phyloP scores from a whole-genome alignment of 768 basidiomycete species.

The Pisolithus sp. region DNA sequence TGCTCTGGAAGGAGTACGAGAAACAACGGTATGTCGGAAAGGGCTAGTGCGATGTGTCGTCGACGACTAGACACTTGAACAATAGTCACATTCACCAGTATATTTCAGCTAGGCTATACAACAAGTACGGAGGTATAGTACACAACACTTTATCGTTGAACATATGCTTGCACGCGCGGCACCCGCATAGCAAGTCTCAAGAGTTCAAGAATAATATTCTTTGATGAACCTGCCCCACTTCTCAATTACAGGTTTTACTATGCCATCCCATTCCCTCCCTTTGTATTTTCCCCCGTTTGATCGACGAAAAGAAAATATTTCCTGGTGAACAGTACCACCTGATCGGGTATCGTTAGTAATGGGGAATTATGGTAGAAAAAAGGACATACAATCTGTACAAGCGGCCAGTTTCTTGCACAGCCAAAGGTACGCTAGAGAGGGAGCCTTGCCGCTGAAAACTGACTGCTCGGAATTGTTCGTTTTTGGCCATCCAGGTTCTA shows the following conservation, averaged over 20 bases:
- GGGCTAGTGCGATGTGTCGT: slow-evolving; percentile 37
- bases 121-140: neutral
- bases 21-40: slow-evolving; percentile 76
- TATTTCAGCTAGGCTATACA: too few species aligned
- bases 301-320: slow-evolving; percentile 71
- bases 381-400: slow-evolving; percentile 43
- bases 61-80: too few species aligned
- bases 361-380: slow-evolving; percentile 13
- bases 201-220: slow-evolving; percentile 24
- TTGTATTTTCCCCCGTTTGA: slow-evolving; percentile 46
- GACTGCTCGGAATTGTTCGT: slow-evolving; percentile 26
- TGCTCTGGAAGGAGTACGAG: slow-evolving; percentile 78
- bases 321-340: slow-evolving; percentile 62
- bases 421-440: neutral
- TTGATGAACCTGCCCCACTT: slow-evolving; percentile 68
- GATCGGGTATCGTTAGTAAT: slow-evolving; percentile 1
- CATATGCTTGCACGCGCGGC: neutral
- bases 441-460: slow-evolving; percentile 10
- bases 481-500: slow-evolving; percentile 42
- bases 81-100: too few species aligned
- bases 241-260: slow-evolving; percentile 72
- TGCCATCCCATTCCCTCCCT: slow-evolving; percentile 65
- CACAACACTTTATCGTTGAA: neutral
- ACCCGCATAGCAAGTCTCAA: neutral
- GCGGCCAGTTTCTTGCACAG: slow-evolving; percentile 17